Conservation (phyloP, 805 yeast species). For the Zygoascus bituminiphila region DNA sequence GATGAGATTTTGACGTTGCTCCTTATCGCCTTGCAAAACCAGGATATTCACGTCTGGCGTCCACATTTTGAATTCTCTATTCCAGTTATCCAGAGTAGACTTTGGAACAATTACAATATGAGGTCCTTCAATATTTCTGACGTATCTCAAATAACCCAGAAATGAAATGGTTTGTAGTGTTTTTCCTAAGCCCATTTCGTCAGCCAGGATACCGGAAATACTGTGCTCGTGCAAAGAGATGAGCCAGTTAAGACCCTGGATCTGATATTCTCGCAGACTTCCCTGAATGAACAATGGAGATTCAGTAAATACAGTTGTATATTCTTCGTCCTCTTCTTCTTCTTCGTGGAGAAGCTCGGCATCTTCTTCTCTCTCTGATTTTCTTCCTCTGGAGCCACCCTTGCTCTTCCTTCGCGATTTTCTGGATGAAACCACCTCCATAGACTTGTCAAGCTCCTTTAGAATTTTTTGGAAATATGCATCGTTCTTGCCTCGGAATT, state of each 20-base stretch:
- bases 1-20: slow-evolving; percentile 55
- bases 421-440: slow-evolving; percentile 11
- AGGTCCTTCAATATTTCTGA: slow-evolving; percentile 77
- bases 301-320: slow-evolving; percentile 64
- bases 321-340: slow-evolving; percentile 46
- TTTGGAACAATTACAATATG: slow-evolving; percentile 89
- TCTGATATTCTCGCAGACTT: slow-evolving; percentile 75
- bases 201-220: slow-evolving; percentile 89
- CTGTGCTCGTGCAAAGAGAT: slow-evolving; percentile 77
- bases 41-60: slow-evolving; percentile 85
- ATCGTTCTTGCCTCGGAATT: slow-evolving; percentile 69
- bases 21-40: slow-evolving; percentile 83
- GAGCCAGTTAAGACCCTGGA: slow-evolving; percentile 94
- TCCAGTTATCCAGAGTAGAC: slow-evolving; percentile 93
- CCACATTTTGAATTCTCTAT: slow-evolving; percentile 89
- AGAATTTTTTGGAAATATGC: slow-evolving; percentile 40
- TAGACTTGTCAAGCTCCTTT: slow-evolving; percentile 25
- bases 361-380: slow-evolving; percentile 69
- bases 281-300: slow-evolving; percentile 75
- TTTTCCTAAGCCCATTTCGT: slow-evolving; percentile 97
- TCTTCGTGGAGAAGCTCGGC: slow-evolving; percentile 83
- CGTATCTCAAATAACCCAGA: slow-evolving; percentile 74
- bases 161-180: slow-evolving; percentile 92
- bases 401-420: not conserved
- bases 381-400: slow-evolving; percentile 14